Percentiles rank a stretch among this genome's conserved stretches.
These are phyloP conservation scores for Trichothecium roseum DNA, from an alignment of 2,329 filamentous ascomycete genomes.

Conservation along the genomic window DNA sequence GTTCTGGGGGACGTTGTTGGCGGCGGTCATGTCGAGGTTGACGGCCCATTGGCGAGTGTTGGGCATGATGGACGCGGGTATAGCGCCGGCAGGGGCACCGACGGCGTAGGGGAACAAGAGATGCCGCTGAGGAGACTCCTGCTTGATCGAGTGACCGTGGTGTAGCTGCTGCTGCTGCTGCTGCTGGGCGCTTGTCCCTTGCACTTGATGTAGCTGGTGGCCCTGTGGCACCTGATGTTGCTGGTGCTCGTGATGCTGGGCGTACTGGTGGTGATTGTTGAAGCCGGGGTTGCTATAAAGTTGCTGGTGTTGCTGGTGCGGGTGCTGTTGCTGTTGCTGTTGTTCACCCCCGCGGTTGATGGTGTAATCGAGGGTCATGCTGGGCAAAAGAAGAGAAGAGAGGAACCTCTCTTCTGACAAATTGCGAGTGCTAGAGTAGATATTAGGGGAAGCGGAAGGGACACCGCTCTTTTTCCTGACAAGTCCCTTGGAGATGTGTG, in stretches of 20 bases:
- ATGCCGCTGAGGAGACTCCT: background rate
- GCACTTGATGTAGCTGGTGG: background rate
- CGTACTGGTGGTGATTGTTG: slow-evolving; percentile 5
- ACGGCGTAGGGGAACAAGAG: background rate
- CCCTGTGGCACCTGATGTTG: slow-evolving; percentile 1
- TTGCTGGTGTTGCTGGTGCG: slow-evolving; percentile 13
- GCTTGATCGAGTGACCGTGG: background rate
- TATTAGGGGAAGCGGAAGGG: slow-evolving; percentile 20
- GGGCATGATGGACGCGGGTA: slow-evolving; percentile 8
- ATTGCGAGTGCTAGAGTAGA: slow-evolving; percentile 21
- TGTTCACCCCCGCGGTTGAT: slow-evolving; percentile 42
- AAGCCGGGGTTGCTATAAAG: slow-evolving; percentile 1
- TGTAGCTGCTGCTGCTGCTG: background rate
- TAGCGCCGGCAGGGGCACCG: slow-evolving; percentile 1
- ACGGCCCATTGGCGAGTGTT: slow-evolving; percentile 5
- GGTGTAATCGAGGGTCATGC: slow-evolving; percentile 51
- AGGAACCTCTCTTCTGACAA: slow-evolving; percentile 14
- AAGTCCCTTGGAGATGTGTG: slow-evolving; percentile 19
- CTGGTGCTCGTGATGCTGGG: slow-evolving; percentile 7
- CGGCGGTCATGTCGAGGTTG: slow-evolving; percentile 3
- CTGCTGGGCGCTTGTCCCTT: background rate
- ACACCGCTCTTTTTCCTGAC: slow-evolving; percentile 32
- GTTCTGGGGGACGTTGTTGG: slow-evolving; percentile 17
- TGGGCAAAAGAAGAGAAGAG: slow-evolving; percentile 23
- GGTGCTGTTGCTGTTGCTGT: slow-evolving; percentile 28